These are phyloP conservation scores for Vicia villosa DNA, from an alignment of 306 rosid genomes.

Conservation along the genomic window DNA sequence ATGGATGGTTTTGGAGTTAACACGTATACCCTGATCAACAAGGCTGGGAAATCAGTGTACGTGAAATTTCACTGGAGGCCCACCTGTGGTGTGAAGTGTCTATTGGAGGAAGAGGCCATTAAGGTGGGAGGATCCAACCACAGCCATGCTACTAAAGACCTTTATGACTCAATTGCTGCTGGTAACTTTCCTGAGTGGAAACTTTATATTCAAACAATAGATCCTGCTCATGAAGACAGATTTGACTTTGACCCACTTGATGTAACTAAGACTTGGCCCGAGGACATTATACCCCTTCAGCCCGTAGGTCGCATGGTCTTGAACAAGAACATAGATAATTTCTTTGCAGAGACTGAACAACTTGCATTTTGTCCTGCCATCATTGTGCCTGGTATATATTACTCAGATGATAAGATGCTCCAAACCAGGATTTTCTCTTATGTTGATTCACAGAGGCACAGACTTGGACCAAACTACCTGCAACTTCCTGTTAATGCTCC, in stretches of 20 bases:
- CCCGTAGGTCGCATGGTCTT: constrained; percentile 95
- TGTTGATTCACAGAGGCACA: constrained; percentile 91
- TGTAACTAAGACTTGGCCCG: constrained; percentile 96
- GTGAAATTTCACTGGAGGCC: constrained; percentile 95
- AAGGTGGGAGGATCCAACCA: constrained; percentile 90
- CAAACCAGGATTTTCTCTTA: constrained; percentile 88
- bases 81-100: constrained; percentile 73
- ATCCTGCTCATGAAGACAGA: constrained; percentile 82
- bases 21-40: constrained; percentile 79
- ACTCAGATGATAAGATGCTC: constrained; percentile 92
- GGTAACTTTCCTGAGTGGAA: constrained; percentile 99
- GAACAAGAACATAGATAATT: constrained; percentile 89
- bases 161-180: constrained; percentile 87
- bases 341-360: constrained; percentile 97
- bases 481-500: constrained; percentile 94
- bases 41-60: constrained; percentile 73
- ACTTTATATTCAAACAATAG: constrained; percentile 84
- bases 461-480: constrained; percentile 97
- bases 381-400: constrained; percentile 83
- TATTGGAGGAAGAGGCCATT: constrained; percentile 85
- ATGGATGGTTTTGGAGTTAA: constrained; percentile 95
- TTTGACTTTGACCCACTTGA: constrained; percentile 96
- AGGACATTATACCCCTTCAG: constrained; percentile 91
- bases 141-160: constrained; percentile 96
- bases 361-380: constrained; percentile 86